phyloP scores from a whole-genome alignment of 2,329 filamentous ascomycete species.

The Teratosphaeria destructans region DNA sequence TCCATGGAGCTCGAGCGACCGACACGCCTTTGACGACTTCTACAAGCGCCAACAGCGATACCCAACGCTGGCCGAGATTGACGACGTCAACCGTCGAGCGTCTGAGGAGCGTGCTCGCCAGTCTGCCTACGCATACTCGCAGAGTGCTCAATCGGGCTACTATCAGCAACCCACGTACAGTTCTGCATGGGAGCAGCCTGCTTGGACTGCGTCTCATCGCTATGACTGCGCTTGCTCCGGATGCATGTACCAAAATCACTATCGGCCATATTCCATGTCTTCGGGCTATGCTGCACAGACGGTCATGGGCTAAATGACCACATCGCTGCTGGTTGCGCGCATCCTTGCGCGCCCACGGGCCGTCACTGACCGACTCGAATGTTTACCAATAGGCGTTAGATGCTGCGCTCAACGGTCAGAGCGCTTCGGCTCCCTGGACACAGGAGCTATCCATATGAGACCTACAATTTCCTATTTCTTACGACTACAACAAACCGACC shows the following conservation, averaged over 20 bases:
- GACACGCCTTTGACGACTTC: constrained; percentile 22
- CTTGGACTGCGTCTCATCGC: constrained; percentile 23
- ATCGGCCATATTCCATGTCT: constrained; percentile 23
- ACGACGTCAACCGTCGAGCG: constrained; percentile 22
- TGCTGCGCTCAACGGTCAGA: not conserved
- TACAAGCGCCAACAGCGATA: constrained; percentile 24
- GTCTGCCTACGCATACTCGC: constrained; percentile 20
- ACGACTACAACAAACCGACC: not conserved
- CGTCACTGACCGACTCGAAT: not conserved
- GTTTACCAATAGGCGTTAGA: not conserved
- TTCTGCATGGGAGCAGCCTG: constrained; percentile 23
- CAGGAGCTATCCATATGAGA: not conserved
- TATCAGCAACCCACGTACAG: constrained; percentile 20
- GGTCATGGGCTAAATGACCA: constrained; percentile 22
- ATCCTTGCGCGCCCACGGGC: not conserved
- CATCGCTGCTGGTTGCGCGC: not conserved
- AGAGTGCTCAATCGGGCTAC: constrained; percentile 14
- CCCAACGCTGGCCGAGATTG: constrained; percentile 23
- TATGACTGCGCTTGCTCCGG: constrained; percentile 26
- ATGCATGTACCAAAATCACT: constrained; percentile 25
- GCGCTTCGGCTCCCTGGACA: not conserved
- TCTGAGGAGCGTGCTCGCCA: constrained; percentile 24
- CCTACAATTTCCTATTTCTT: not conserved
- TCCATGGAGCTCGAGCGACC: constrained; percentile 22
- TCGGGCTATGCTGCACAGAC: constrained; percentile 25